These are phyloP conservation scores for Penicillium thymicola DNA, from an alignment of 2,329 filamentous ascomycete genomes.

Conservation along the genomic window DNA sequence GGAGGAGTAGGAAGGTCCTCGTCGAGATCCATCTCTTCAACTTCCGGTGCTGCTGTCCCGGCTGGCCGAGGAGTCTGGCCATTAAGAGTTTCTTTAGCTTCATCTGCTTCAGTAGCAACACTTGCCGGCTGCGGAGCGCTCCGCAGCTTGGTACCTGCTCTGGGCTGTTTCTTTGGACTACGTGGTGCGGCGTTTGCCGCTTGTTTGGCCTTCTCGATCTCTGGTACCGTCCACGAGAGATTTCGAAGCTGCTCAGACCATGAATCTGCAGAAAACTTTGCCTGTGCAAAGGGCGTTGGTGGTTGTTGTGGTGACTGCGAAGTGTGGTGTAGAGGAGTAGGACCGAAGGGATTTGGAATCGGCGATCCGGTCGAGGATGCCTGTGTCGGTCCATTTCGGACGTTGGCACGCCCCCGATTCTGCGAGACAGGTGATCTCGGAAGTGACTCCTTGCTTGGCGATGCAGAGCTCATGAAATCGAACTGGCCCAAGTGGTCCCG, in stretches of 20 bases:
- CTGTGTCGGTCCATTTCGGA: slow-evolving; percentile 20
- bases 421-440: slow-evolving; percentile 18
- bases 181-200: slow-evolving; percentile 28
- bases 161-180: slow-evolving; percentile 36
- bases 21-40: slow-evolving; percentile 49
- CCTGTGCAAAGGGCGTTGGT: slow-evolving; percentile 32
- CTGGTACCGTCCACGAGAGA: slow-evolving; percentile 33
- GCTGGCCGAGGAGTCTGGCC: slow-evolving; percentile 19
- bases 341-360: slow-evolving; percentile 18
- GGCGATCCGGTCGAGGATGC: slow-evolving; percentile 17
- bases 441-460: slow-evolving; percentile 22
- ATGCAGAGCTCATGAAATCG: slow-evolving; percentile 36
- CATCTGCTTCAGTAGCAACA: slow-evolving; percentile 41
- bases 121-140: slow-evolving; percentile 33
- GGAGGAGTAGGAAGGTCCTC: slow-evolving; percentile 30
- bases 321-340: slow-evolving; percentile 12
- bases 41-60: slow-evolving; percentile 18
- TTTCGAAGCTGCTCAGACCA: slow-evolving; percentile 40
- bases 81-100: slow-evolving; percentile 32
- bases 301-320: slow-evolving; percentile 16
- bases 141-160: slow-evolving; percentile 27
- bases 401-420: slow-evolving; percentile 22
- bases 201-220: slow-evolving; percentile 26
- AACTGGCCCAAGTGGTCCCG: slow-evolving; percentile 35
- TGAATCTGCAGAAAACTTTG: slow-evolving; percentile 38